Percentiles rank a stretch among this genome's conserved stretches.
phyloP scores from a whole-genome alignment of 805 yeast species.

The Pichia cabralensis region DNA sequence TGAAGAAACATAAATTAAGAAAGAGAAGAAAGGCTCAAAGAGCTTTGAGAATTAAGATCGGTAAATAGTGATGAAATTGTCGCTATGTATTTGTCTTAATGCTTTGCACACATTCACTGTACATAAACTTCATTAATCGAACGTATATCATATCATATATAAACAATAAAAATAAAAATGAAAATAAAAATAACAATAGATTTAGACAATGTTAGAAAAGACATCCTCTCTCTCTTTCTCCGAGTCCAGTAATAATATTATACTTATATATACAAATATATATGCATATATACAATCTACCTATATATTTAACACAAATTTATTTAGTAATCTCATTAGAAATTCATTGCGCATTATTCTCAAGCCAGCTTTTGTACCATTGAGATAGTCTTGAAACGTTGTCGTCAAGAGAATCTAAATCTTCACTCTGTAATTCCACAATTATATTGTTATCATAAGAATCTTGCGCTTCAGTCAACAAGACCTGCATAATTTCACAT shows the following conservation, averaged over 20 bases:
- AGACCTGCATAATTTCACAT: constrained; percentile 94
- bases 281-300: too few relatives aligned
- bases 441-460: constrained; percentile 72
- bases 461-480: constrained; percentile 78
- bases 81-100: constrained; percentile 1
- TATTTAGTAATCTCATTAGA: too few relatives aligned
- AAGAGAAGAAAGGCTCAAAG: constrained; percentile 94
- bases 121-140: too few relatives aligned
- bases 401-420: constrained; percentile 67
- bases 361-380: constrained; percentile 73
- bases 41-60: constrained; percentile 64
- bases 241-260: too few relatives aligned
- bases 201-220: too few relatives aligned
- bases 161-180: too few relatives aligned
- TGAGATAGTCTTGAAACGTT: constrained; percentile 65
- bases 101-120: constrained; percentile 1
- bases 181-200: too few relatives aligned
- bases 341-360: constrained; percentile 53
- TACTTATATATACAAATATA: neutral
- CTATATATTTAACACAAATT: too few relatives aligned
- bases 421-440: constrained; percentile 66
- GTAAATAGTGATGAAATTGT: constrained; percentile 21
- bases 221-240: too few relatives aligned
- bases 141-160: too few relatives aligned
- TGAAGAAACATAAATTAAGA: constrained; percentile 95